Conservation (phyloP, 169 alveolate genomes). For the Babesia gibsoni region DNA sequence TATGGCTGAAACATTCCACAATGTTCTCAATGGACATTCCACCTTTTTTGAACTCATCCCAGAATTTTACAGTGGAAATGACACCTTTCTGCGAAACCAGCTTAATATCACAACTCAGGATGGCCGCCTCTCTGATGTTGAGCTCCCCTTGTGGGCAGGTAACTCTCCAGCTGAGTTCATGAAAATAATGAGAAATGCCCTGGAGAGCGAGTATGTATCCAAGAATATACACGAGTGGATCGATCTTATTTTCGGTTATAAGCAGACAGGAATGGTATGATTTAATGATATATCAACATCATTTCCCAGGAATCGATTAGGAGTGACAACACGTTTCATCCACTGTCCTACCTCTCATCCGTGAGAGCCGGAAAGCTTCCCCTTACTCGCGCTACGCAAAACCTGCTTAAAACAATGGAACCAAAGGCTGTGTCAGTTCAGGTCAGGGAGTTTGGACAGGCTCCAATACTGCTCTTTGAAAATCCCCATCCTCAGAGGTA, state of each 20-base stretch:
- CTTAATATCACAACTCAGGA: constrained; percentile 73
- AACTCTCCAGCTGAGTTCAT: constrained; percentile 73
- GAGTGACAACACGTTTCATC: constrained; percentile 83
- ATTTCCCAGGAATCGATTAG: constrained; percentile 41
- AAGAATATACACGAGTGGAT: constrained; percentile 92
- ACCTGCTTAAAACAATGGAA: constrained; percentile 68
- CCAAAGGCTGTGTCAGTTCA: constrained; percentile 80
- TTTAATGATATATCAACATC: background rate
- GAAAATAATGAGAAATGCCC: constrained; percentile 83
- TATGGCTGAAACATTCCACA: constrained; percentile 67
- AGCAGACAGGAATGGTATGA: constrained; percentile 69
- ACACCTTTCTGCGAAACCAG: constrained; percentile 83
- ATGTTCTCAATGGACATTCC: constrained; percentile 73
- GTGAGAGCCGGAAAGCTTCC: constrained; percentile 51
- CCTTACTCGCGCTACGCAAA: constrained; percentile 61
- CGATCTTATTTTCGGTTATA: constrained; percentile 95
- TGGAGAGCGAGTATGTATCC: constrained; percentile 93
- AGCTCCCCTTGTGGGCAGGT: constrained; percentile 85
- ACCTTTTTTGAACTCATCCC: constrained; percentile 91
- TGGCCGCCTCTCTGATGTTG: constrained; percentile 80
- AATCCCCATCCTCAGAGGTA: constrained; percentile 77
- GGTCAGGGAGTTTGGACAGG: constrained; percentile 87
- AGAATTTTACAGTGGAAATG: constrained; percentile 86
- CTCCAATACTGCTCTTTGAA: constrained; percentile 83
- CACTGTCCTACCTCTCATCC: constrained; percentile 82